Conservation (phyloP, 495 filamentous ascomycete genomes). For the Penicillium coprophilum region DNA sequence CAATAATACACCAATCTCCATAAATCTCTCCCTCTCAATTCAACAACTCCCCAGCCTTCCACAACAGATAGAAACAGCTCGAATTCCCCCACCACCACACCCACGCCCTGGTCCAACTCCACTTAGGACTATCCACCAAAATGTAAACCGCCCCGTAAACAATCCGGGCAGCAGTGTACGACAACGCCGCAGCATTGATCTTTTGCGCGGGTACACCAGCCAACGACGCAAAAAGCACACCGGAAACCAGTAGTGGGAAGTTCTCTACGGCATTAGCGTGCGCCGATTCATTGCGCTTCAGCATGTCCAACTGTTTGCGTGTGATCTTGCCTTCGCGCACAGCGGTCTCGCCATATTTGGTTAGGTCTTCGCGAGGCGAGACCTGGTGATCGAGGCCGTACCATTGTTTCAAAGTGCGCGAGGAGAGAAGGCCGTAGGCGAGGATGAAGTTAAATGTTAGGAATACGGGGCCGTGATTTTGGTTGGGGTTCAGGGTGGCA, state of each 20-base stretch:
- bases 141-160: slow-evolving; percentile 28
- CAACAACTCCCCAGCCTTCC: slow-evolving; percentile 18
- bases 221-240: slow-evolving; percentile 20
- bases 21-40: not conserved
- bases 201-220: slow-evolving; percentile 23
- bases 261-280: slow-evolving; percentile 51
- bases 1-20: not conserved
- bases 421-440: slow-evolving; percentile 50
- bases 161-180: slow-evolving; percentile 29
- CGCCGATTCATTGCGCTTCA: slow-evolving; percentile 48
- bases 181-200: slow-evolving; percentile 27
- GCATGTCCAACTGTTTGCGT: slow-evolving; percentile 40
- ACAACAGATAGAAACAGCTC: slow-evolving; percentile 28
- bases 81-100: slow-evolving; percentile 35
- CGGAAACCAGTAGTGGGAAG: slow-evolving; percentile 28
- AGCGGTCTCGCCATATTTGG: slow-evolving; percentile 44
- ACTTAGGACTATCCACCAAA: slow-evolving; percentile 17
- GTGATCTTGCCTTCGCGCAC: slow-evolving; percentile 51
- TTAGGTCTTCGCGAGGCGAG: slow-evolving; percentile 46
- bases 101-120: slow-evolving; percentile 21
- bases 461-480: slow-evolving; percentile 41
- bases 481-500: slow-evolving; percentile 11
- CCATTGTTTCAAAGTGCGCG: slow-evolving; percentile 46
- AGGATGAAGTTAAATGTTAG: slow-evolving; percentile 49
- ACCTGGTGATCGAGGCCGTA: slow-evolving; percentile 52